Evolutionary conservation across 1,139 yeast species (phyloP), one percentile per base, ranked within the genome.

Genomic region (Yamadazyma triangularis): DNA sequence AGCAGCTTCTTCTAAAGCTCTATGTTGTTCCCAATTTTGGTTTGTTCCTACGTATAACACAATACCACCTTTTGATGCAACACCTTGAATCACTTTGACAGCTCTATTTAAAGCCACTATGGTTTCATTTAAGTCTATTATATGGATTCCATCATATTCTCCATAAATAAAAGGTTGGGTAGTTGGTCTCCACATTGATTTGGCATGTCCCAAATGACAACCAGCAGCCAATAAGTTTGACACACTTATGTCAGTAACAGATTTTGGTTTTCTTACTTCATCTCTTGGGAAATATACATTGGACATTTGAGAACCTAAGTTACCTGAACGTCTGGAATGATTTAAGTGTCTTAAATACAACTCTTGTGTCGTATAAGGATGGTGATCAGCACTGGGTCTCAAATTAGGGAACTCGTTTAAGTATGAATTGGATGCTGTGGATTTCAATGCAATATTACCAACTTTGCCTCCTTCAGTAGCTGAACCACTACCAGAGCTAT

Each of bases 131-230:
- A 89, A 68, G 55, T 89, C 95, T 46, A 91, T 89, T 38, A 91
- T 74, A 55, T 88, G 95, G 34, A 91, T 72, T 11, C 93, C 96
- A 41, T 87, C 79, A 45, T 93, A 87, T 42, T 75, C 81, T 35
- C 97, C 98, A 50, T 82, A 83, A 30, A 91, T 73, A 55, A 70
- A 91, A 9, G 94, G 93, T 56, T 88, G 94, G 27, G 89, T 85
- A 22, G 83, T 73, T n/a, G 91, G 79, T 47, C 95, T 78, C 75
- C 85, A 83, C 44, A 81, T 64, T 4, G 85, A 67, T 23, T 79
- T 82, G 4, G 95, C 74, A 50, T 91, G 96, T 18, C 98, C 98
- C 45, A 91, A 65, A 57, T 91, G 98, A 31, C 91, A 91, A 27
- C 96, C 97, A 0, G 97, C 87, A 4, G 96, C 94, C 58, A 89